Conservation (phyloP, 2,329 filamentous ascomycete species). For the Fusarium napiforme region DNA sequence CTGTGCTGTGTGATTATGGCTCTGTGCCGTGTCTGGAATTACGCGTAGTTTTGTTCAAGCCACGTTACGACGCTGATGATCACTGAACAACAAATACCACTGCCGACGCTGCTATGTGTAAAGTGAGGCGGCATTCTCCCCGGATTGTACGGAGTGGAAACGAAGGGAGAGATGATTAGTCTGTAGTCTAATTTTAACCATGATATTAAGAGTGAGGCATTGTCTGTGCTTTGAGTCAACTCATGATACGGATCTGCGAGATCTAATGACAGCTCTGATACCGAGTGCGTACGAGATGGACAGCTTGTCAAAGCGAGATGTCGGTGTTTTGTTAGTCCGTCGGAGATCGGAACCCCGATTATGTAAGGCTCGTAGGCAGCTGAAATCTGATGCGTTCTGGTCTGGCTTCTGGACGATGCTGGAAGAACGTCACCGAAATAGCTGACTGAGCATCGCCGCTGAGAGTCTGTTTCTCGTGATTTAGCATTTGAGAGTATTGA, state of each 20-base stretch:
- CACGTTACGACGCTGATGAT: not conserved
- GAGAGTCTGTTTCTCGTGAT: not conserved
- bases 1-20: not conserved
- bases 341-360: not conserved
- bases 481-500: not conserved
- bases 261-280: not conserved
- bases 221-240: slow-evolving; percentile 6
- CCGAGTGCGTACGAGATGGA: not conserved
- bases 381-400: slow-evolving; percentile 1
- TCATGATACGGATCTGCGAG: slow-evolving; percentile 3
- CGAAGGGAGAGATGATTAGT: not conserved
- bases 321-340: slow-evolving; percentile 8
- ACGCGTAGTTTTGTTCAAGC: slow-evolving; percentile 1
- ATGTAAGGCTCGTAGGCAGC: slow-evolving; percentile 15
- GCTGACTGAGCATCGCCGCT: slow-evolving; percentile 45
- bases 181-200: slow-evolving; percentile 34
- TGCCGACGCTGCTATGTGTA: not conserved
- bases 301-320: not conserved
- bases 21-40: not conserved
- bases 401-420: slow-evolving; percentile 31
- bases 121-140: not conserved
- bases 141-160: not conserved
- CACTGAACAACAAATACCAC: not conserved
- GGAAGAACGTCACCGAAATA: slow-evolving; percentile 44
- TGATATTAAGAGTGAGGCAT: slow-evolving; percentile 4